Conservation (phyloP, 108 stramenopile species). For the Discostella pseudostelligera region DNA sequence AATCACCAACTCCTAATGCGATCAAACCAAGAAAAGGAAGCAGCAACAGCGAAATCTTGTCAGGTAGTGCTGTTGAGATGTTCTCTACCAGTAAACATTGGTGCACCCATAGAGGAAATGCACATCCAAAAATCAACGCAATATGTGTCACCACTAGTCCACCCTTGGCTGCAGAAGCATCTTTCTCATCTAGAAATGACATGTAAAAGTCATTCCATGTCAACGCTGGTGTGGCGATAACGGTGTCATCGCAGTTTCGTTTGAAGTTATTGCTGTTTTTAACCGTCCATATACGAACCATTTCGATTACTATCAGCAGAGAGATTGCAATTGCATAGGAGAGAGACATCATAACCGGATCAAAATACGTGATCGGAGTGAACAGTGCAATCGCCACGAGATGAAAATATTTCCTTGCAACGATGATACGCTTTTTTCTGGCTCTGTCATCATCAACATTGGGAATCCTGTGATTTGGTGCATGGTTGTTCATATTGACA, state of each 20-base stretch:
- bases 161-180: slow-evolving; percentile 35
- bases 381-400: slow-evolving; percentile 71
- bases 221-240: slow-evolving; percentile 1
- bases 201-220: slow-evolving; percentile 45
- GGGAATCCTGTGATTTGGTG: neutral
- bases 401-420: slow-evolving; percentile 85
- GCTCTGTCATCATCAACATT: neutral
- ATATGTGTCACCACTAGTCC: slow-evolving; percentile 70
- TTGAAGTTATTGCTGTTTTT: slow-evolving; percentile 15
- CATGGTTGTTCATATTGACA: neutral
- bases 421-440: slow-evolving; percentile 39
- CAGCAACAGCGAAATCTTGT: slow-evolving; percentile 13
- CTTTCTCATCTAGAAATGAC: slow-evolving; percentile 53
- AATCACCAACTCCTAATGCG: slow-evolving; percentile 78
- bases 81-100: slow-evolving; percentile 25
- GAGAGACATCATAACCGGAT: slow-evolving; percentile 70
- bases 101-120: slow-evolving; percentile 64
- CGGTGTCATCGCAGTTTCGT: slow-evolving; percentile 38
- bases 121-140: slow-evolving; percentile 76
- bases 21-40: slow-evolving; percentile 61
- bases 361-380: slow-evolving; percentile 51
- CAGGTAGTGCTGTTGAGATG: slow-evolving; percentile 4
- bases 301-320: slow-evolving; percentile 64
- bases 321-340: slow-evolving; percentile 73
- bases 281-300: slow-evolving; percentile 34